These are phyloP conservation scores for Verbena officinalis DNA, from an alignment of 257 asterid genomes.

Conservation along the genomic window DNA sequence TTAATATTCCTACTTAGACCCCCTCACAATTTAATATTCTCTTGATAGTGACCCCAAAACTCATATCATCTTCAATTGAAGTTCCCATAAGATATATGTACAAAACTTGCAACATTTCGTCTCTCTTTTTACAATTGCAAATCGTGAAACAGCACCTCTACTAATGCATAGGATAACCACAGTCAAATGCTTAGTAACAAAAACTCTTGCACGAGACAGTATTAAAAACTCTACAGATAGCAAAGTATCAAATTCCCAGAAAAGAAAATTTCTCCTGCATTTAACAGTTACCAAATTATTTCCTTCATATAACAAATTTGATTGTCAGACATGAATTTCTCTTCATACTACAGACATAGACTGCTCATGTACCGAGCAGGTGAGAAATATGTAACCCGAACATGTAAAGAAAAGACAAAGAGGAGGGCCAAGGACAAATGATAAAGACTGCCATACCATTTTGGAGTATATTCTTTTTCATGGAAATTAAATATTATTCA, in stretches of 20 bases:
- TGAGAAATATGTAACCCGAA: background rate
- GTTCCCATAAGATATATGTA: too few relatives aligned
- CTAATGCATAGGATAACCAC: too few relatives aligned
- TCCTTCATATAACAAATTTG: background rate
- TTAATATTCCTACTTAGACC: conserved; percentile 15
- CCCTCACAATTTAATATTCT: background rate
- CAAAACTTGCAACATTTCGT: too few relatives aligned
- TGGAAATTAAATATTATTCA: background rate
- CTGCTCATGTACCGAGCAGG: background rate
- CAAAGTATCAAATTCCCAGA: too few relatives aligned
- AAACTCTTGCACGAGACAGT: too few relatives aligned
- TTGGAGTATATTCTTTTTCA: conserved; percentile 2
- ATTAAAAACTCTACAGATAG: background rate
- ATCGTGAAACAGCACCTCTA: too few relatives aligned
- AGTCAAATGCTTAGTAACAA: too few relatives aligned
- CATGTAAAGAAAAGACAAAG: background rate
- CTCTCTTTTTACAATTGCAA: too few relatives aligned
- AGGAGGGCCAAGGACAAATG: background rate
- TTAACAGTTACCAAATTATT: background rate
- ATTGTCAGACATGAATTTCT: background rate
- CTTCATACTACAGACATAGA: background rate
- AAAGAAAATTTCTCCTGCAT: background rate
- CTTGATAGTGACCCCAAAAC: conserved; percentile 5
- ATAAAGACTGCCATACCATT: background rate
- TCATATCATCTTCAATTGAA: background rate